A percentile compares a stretch with the other conserved stretches of the same genome.
Evolutionary conservation across 352 stramenopile species (phyloP).

Genomic region (Phytophthora hybrid): DNA sequence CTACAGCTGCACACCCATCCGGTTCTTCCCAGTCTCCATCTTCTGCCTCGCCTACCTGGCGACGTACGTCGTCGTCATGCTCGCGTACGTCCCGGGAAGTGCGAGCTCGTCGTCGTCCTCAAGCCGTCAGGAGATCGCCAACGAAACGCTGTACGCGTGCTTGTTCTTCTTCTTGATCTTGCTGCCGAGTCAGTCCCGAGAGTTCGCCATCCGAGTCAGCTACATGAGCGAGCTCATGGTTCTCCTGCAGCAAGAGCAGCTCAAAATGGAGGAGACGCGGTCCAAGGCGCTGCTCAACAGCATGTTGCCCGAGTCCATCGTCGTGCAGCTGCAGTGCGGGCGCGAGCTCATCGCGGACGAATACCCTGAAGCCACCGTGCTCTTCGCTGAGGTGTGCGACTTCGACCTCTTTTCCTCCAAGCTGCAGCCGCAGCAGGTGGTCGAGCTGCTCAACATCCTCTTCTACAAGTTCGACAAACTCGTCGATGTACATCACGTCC

Average conservation of each 20-base stretch:
- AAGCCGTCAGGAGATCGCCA: conserved; percentile 60
- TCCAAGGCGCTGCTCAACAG: conserved; percentile 84
- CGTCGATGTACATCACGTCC: conserved; percentile 86
- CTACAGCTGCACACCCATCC: conserved; percentile 83
- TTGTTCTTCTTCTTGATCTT: conserved; percentile 87
- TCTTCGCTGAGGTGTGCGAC: conserved; percentile 86
- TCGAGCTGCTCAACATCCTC: conserved; percentile 89
- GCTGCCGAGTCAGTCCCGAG: conserved; percentile 75
- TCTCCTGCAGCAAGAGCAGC: conserved; percentile 79
- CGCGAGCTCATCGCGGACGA: conserved; percentile 87
- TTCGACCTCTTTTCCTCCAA: conserved; percentile 88
- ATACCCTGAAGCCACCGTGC: conserved; percentile 75
- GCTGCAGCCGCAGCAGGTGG: conserved; percentile 83
- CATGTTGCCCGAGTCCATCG: conserved; percentile 85
- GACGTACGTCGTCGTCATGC: conserved; percentile 79
- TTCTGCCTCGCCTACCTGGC: conserved; percentile 74
- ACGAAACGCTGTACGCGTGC: conserved; percentile 82
- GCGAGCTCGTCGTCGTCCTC: conserved; percentile 27
- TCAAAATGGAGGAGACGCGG: conserved; percentile 82
- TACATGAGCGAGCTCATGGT: conserved; percentile 91
- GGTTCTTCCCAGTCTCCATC: conserved; percentile 82
- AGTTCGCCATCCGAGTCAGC: conserved; percentile 84
- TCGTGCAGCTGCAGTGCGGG: conserved; percentile 77
- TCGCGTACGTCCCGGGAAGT: conserved; percentile 61
- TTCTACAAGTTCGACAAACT: conserved; percentile 93